Percentiles rank a stretch among this genome's conserved stretches.
phyloP scores from a whole-genome alignment of 345 rosid species.

The Streptanthus diversifolius region DNA sequence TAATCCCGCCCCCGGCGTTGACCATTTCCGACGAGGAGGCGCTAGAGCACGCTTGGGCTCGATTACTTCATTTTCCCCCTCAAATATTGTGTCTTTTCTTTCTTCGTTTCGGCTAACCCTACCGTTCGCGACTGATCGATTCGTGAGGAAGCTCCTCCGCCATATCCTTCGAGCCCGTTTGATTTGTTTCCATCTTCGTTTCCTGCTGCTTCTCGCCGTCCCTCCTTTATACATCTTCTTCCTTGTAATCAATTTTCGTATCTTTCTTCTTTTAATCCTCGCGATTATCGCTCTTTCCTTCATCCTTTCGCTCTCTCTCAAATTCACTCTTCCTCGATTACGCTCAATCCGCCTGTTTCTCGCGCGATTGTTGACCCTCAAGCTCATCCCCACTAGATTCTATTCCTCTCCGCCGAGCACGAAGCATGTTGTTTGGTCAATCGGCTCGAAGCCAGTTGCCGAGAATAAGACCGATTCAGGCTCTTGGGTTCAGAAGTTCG shows the following conservation, averaged over 20 bases:
- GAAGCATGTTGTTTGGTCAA: constrained; percentile 65
- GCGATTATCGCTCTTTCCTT: constrained; percentile 9
- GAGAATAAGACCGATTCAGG: constrained; percentile 48
- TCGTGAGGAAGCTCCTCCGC: constrained; percentile 32
- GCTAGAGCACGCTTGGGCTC: not conserved
- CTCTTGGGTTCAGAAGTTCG: constrained; percentile 50
- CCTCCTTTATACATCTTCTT: constrained; percentile 28
- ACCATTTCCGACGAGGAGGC: constrained; percentile 28
- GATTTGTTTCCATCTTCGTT: constrained; percentile 45
- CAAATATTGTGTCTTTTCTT: constrained; percentile 14
- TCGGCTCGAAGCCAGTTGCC: constrained; percentile 51
- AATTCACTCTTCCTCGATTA: constrained; percentile 50
- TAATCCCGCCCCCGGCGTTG: constrained; percentile 22
- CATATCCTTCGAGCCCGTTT: constrained; percentile 46
- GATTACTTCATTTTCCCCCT: too few relatives aligned
- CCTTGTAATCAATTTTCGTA: constrained; percentile 5
- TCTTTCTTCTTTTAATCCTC: not conserved
- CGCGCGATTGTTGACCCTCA: constrained; percentile 48
- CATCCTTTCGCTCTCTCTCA: constrained; percentile 25
- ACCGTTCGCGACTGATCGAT: constrained; percentile 14
- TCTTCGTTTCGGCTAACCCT: too few relatives aligned
- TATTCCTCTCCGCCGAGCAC: constrained; percentile 26
- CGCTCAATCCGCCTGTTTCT: constrained; percentile 47
- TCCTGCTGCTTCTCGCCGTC: constrained; percentile 41
- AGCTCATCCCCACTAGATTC: constrained; percentile 25